Percentiles rank a stretch among this genome's conserved stretches.
These are phyloP conservation scores for Aegilops bicornis DNA, from an alignment of 176 grass and related monocot genomes.

Conservation along the genomic window DNA sequence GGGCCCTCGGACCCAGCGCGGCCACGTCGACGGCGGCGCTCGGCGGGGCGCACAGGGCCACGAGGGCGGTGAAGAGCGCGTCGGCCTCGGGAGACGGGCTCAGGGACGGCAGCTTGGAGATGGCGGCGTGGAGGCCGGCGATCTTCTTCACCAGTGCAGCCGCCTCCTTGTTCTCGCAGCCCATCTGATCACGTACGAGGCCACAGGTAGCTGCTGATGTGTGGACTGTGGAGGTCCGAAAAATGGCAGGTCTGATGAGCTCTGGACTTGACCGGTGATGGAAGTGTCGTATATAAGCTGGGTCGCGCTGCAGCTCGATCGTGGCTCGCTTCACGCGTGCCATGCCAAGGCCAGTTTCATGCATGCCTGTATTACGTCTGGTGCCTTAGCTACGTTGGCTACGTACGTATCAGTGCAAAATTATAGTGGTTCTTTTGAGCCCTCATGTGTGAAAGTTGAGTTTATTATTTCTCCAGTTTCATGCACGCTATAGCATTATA, in stretches of 20 bases:
- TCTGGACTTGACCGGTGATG: background rate
- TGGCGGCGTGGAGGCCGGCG: slow-evolving; percentile 24
- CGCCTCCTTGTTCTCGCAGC: slow-evolving; percentile 8
- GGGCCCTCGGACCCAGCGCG: slow-evolving; percentile 10
- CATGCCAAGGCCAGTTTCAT: background rate
- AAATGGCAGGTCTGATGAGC: background rate
- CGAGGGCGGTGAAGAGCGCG: slow-evolving; percentile 51
- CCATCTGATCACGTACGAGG: slow-evolving; percentile 24
- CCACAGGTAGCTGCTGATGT: background rate
- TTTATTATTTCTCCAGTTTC: background rate
- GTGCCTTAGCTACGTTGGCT: background rate
- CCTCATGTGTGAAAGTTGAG: background rate
- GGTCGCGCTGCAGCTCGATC: background rate
- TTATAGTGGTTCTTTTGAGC: background rate
- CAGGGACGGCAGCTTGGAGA: slow-evolving; percentile 37
- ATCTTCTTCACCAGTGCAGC: slow-evolving; percentile 39
- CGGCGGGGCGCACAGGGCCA: slow-evolving; percentile 44
- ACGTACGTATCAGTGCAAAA: background rate
- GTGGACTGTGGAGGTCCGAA: background rate
- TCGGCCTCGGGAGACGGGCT: slow-evolving; percentile 37
- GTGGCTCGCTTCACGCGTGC: slow-evolving; percentile 1
- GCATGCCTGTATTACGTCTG: background rate
- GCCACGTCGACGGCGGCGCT: slow-evolving; percentile 55
- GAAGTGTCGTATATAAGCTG: background rate
- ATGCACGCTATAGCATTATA: no score